Base-by-base conservation (phyloP, 2,329 filamentous ascomycete genomes). In the Lecanicillium sp. region DNA sequence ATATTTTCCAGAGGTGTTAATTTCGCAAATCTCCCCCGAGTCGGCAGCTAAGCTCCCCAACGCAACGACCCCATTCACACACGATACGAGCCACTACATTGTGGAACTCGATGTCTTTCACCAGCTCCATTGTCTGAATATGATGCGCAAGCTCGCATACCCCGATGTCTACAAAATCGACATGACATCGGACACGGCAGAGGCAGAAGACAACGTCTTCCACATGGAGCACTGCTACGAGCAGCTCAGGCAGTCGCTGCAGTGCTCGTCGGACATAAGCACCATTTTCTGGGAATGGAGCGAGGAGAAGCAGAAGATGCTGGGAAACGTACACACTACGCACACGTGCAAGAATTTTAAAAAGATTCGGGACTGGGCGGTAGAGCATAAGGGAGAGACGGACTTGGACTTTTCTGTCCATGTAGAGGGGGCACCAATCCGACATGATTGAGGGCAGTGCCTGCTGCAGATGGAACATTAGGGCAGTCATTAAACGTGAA, bases 81-180 rank as follows among this genome's bases (percentile, higher is more conserved):
- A 66, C 7, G 63, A 79, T 47, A 69, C 72, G 5, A 60, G 58
- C 27, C 73, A 74, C 3, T 75, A 74, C 41, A 66, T 72, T 44
- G 66, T 69, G 36, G 74, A 74, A 2, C 78, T 77, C 49, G 63
- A 74, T 20, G 73, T 75, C 1, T 74, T 68, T 5, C 56, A 75
- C 20, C 71, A 76, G 48, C 58, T 72, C 28, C 68, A 70, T 49
- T 71, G 68, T 53, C 54, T 71, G 17, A 71, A 71, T 51, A 49
- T 70, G 40, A 53, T 63, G 52, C 53, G 68, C 18, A 65, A 71
- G 51, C 61, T 67, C 12, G 63, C 68, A 1, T 69, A 71, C 48
- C 66, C 65, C 39, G 62, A 65, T 5, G 65, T 72, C 46, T 74
- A 72, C 48, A 45, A 48, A 9, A 39, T 44, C 7, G 46, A 49